A percentile compares a stretch with the other conserved stretches of the same genome.
phyloP scores from a whole-genome alignment of 306 rosid species.

The Medicago arabica region DNA sequence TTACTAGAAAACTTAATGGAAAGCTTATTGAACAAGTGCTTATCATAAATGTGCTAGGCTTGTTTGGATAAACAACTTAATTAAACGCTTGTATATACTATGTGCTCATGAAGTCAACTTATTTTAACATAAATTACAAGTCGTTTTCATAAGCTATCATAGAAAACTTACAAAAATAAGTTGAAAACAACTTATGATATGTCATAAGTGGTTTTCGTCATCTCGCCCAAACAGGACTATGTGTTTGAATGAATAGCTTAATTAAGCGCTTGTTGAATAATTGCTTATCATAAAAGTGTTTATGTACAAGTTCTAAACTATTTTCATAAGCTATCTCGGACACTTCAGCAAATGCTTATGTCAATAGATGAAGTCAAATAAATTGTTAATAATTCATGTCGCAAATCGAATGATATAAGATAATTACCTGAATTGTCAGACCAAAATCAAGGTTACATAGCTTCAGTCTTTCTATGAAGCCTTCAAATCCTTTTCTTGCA shows the following conservation, averaged over 20 bases:
- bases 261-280: background rate
- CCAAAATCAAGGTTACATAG: conserved; percentile 75
- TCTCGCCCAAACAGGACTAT: background rate
- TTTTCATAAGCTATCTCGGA: background rate
- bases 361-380: background rate
- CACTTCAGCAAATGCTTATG: background rate
- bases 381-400: background rate
- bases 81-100: too few species aligned
- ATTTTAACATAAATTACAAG: background rate
- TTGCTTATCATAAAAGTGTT: background rate
- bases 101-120: background rate
- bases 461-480: conserved; percentile 80
- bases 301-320: background rate
- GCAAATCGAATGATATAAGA: conserved; percentile 11
- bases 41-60: background rate
- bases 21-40: background rate
- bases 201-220: background rate
- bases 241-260: too few species aligned
- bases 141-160: too few species aligned
- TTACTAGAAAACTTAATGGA: background rate
- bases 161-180: background rate
- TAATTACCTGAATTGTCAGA: conserved; percentile 89
- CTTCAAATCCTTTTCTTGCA: conserved; percentile 91
- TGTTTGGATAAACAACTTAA: background rate
- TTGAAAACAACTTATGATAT: background rate